These are phyloP conservation scores for Penicillium herquei DNA, from an alignment of 495 filamentous ascomycete genomes.

Conservation along the genomic window DNA sequence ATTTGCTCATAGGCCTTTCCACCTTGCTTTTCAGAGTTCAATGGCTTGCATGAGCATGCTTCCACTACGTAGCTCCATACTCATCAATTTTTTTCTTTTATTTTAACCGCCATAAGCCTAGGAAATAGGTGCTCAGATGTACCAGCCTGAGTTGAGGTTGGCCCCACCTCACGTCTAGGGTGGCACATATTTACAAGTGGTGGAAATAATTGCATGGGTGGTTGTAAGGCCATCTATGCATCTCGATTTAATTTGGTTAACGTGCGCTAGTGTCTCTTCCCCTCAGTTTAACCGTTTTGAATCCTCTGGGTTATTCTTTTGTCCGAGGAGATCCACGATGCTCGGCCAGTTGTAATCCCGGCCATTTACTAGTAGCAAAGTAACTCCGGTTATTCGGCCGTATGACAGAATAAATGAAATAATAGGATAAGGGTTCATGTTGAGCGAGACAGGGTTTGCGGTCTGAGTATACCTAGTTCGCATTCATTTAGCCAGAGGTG, in stretches of 20 bases:
- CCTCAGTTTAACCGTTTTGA: too few species aligned
- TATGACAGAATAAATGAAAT: too few species aligned
- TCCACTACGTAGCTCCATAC: not conserved
- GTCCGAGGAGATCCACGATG: too few species aligned
- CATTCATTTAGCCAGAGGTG: too few species aligned
- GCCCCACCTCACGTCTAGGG: not conserved
- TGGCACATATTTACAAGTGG: not conserved
- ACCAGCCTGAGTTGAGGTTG: not conserved
- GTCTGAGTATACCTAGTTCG: too few species aligned
- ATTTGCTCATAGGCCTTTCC: not conserved
- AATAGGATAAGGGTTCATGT: too few species aligned
- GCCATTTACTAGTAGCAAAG: too few species aligned
- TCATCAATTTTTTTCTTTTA: not conserved
- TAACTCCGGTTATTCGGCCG: too few species aligned
- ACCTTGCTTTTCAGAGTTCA: not conserved
- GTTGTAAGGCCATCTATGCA: not conserved
- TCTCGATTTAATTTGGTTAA: not conserved
- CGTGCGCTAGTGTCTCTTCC: too few species aligned
- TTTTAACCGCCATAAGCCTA: constrained; percentile 1
- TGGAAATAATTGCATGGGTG: not conserved
- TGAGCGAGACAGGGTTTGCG: too few species aligned
- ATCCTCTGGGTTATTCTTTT: too few species aligned
- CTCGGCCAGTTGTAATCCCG: too few species aligned
- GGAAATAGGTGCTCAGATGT: not conserved
- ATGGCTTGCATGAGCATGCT: not conserved